Percentiles rank a stretch among this genome's conserved stretches.
phyloP scores from a whole-genome alignment of 2,329 filamentous ascomycete species.

The Aureobasidium mangrovei region DNA sequence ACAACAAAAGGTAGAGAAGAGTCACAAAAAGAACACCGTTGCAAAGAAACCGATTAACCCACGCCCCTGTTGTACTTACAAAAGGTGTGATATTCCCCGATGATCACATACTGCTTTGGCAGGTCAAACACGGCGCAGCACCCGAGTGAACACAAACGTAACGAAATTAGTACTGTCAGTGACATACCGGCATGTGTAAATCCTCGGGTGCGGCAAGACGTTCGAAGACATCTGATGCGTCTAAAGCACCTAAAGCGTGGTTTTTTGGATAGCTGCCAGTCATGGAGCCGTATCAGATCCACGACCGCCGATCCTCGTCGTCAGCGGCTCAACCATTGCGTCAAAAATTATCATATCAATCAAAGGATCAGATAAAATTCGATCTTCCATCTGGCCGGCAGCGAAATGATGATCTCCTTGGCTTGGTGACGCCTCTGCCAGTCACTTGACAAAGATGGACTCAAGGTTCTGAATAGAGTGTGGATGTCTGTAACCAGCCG shows the following conservation, averaged over 20 bases:
- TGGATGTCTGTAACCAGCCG: too few species aligned
- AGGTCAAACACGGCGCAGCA: background rate
- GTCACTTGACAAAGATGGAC: background rate
- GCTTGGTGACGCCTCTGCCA: background rate
- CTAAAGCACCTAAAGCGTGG: background rate
- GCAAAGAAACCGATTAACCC: too few species aligned
- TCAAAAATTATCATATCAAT: conserved; percentile 9
- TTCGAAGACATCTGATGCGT: background rate
- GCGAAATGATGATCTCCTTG: background rate
- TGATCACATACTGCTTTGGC: conserved; percentile 1
- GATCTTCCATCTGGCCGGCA: background rate
- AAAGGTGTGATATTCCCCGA: background rate
- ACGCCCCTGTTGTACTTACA: background rate
- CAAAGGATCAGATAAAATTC: conserved; percentile 6
- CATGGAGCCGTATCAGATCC: background rate
- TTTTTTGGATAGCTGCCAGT: background rate
- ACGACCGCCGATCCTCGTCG: background rate
- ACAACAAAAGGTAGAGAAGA: too few species aligned
- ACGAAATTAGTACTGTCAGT: background rate
- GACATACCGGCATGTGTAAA: background rate
- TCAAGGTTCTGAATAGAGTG: too few species aligned
- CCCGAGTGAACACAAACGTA: background rate
- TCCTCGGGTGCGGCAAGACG: background rate
- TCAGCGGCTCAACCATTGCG: background rate
- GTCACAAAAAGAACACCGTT: too few species aligned